Evolutionary conservation across 495 filamentous ascomycete species (phyloP), one percentile per base, ranked within the genome.

Genomic region (Jackrogersella multiformis): DNA sequence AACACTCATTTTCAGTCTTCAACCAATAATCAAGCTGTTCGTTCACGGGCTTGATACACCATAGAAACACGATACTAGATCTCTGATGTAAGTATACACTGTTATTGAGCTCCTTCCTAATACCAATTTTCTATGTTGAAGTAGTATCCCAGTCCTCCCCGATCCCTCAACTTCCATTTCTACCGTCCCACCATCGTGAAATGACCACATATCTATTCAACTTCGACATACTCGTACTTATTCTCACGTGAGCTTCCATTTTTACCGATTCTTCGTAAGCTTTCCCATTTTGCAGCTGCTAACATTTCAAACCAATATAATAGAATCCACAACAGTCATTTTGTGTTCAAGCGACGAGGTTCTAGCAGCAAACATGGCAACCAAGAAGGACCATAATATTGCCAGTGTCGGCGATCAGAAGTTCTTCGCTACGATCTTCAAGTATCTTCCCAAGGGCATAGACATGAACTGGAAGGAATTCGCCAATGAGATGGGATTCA

Each of bases 391-490:
- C 32, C 1, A 21, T 3, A n/a, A 13, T 5, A 5, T 0, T 5
- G 32, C 32, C 23, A 60, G 38, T 24, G 28, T 21, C 10, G 35
- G 15, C 9, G 72, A 72, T 6, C 18, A 52, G 28, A 69, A 69
- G 46, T 70, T 74, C 49, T 64, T 64, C 36, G 8, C 52, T 0
- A 18, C 23, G 1, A 18, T 72, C 8, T 36, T 70, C 66, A 70
- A 70, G 58, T 51, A 62, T 3, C 55, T 74, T 38, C 69, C 72
- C 10, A 59, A 23, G 13, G 13, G 18, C 12, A 1, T 70, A 0
- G 58, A 69, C 0, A 3, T 74, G 8, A 26, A 72, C 42, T 74
- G 72, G 72, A 41, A 59, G 0, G 12, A 16, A 0, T 52, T 72
- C 20, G 34, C 69, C 13, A 13, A 34, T 1, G 66, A 72, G 10